A percentile compares a stretch with the other conserved stretches of the same genome.
Evolutionary conservation across 805 yeast genomes (phyloP).

Genomic region (Suhomyces sp.): DNA sequence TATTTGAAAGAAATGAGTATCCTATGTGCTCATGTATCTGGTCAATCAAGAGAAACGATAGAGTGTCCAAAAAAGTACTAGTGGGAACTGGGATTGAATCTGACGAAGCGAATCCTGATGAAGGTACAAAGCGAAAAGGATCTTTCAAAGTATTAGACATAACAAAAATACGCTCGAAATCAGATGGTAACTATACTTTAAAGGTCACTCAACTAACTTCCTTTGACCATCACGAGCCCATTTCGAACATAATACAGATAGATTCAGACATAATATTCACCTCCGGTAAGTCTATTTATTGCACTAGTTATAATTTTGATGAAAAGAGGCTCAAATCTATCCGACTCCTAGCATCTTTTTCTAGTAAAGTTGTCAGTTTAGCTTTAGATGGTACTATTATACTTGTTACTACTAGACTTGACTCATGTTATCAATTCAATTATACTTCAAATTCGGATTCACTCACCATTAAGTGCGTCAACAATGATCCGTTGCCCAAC

Average conservation of each 20-base stretch:
- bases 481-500: slow-evolving; percentile 34
- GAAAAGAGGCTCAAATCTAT: slow-evolving; percentile 33
- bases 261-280: slow-evolving; percentile 33
- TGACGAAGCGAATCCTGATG: neutral
- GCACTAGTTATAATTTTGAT: slow-evolving; percentile 32
- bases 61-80: slow-evolving; percentile 35
- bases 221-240: slow-evolving; percentile 30
- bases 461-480: slow-evolving; percentile 11
- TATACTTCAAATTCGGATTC: slow-evolving; percentile 6
- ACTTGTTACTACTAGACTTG: slow-evolving; percentile 31
- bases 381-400: slow-evolving; percentile 16
- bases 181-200: slow-evolving; percentile 13
- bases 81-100: slow-evolving; percentile 23
- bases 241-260: slow-evolving; percentile 33
- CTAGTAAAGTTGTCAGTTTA: slow-evolving; percentile 31
- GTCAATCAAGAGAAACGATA: slow-evolving; percentile 28
- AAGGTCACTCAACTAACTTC: slow-evolving; percentile 30
- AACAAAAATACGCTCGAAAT: slow-evolving; percentile 13
- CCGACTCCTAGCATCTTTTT: slow-evolving; percentile 19
- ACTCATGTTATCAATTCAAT: slow-evolving; percentile 32
- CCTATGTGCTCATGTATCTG: slow-evolving; percentile 35
- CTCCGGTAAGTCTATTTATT: slow-evolving; percentile 26
- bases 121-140: slow-evolving; percentile 16
- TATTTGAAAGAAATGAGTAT: slow-evolving; percentile 26
- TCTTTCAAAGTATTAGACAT: slow-evolving; percentile 37